Evolutionary conservation across 768 basidiomycete species (phyloP), one percentile per base, ranked within the genome.

Genomic region (Boletus rubroflammeus): DNA sequence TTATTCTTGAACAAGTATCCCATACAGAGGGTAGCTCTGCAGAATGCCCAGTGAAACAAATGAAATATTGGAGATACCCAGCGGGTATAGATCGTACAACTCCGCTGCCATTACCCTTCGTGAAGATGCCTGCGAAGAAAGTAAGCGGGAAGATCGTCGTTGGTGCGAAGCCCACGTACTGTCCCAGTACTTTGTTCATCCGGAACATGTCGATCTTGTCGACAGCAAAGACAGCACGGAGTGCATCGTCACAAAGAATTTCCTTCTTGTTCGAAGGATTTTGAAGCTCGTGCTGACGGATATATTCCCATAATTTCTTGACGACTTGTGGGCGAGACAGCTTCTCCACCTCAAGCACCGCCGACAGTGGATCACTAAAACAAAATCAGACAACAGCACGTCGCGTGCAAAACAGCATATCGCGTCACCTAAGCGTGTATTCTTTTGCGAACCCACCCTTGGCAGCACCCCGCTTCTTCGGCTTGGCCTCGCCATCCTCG

Each of bases 121-220:
- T 72, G 72, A 51, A 72, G 62, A 56, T 72, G 70, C 50, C 71
- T 72, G 36, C 15, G 15, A 44, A 43, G 23, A 42, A 13, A 8
- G 43, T 60, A 11, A 61, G 54, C 25, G 9, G 17, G 7, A 44
- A 19, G 6, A 42, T 42, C 15, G 6, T 41, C 31, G 28, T 26
- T 10, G 23, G 38, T 15, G 21, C 6, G 9, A 26, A 21, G 14
- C 4, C 5, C 10, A 74, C 81, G 54, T 51, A 93, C 88, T 85
- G 76, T 67, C 88, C 88, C 53, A 96, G 74, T 26, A 87, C 79
- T 72, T 95, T 93, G 78, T 95, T 96, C 93, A 96, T 96, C 60
- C 78, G 84, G 75, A 96, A 95, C 92, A 95, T 95, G 72, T 91
- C 84, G 53, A 97, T 82, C 68, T 84, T 88, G 59, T 92, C 88